Evolutionary conservation across 1,139 yeast species (phyloP).

Genomic region (Zygosaccharomyces sapae): DNA sequence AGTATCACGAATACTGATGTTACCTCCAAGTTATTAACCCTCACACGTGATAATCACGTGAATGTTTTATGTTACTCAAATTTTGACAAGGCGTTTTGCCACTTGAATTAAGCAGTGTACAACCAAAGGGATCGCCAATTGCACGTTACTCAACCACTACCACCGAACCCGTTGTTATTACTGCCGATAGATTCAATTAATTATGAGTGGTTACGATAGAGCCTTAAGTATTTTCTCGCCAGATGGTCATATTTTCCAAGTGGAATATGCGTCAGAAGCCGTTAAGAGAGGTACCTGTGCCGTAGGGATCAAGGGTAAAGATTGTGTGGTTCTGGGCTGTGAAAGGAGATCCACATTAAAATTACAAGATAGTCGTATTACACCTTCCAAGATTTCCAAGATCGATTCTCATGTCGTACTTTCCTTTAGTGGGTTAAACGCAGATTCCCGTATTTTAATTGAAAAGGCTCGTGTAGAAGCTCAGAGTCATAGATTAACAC

Average conservation of each 20-base stretch:
- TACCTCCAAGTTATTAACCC: too few species aligned
- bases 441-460: constrained; percentile 91
- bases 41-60: not conserved
- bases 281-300: constrained; percentile 98
- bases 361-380: constrained; percentile 92
- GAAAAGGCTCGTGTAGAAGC: constrained; percentile 97
- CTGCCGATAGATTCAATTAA: constrained; percentile 1
- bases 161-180: too few species aligned
- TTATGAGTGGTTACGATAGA: constrained; percentile 98
- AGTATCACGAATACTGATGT: too few species aligned
- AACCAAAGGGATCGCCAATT: not conserved
- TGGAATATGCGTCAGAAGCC: constrained; percentile 96
- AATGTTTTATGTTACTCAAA: not conserved
- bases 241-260: constrained; percentile 98
- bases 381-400: constrained; percentile 90
- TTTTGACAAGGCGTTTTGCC: constrained; percentile 7
- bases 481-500: constrained; percentile 87
- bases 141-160: too few species aligned
- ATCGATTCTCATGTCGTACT: constrained; percentile 86
- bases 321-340: constrained; percentile 88
- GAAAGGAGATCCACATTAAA: constrained; percentile 94
- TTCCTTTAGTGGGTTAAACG: constrained; percentile 96
- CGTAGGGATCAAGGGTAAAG: constrained; percentile 89
- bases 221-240: constrained; percentile 98
- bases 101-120: constrained; percentile 1